These are phyloP conservation scores for Tolypocladium sp. DNA, from an alignment of 2,329 filamentous ascomycete genomes.

Conservation along the genomic window DNA sequence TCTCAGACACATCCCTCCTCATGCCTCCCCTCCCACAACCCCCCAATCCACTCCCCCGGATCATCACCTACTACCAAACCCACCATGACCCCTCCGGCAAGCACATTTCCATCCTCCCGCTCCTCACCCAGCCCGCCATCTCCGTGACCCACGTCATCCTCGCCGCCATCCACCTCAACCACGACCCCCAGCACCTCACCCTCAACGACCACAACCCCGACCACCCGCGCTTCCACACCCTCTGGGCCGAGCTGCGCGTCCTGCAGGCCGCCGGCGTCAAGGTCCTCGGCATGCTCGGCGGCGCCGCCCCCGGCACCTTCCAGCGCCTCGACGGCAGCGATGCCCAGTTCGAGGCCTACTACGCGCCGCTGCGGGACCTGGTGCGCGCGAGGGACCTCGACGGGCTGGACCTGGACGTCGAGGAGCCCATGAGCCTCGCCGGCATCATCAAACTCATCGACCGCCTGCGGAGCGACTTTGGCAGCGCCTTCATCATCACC, in stretches of 20 bases:
- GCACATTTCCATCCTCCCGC: conserved; percentile 43
- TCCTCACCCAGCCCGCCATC: conserved; percentile 37
- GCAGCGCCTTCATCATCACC: conserved; percentile 63
- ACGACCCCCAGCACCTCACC: conserved; percentile 53
- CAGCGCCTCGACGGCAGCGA: conserved; percentile 43
- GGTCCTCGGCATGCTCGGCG: conserved; percentile 80
- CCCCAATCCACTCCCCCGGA: conserved; percentile 28
- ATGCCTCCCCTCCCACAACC: conserved; percentile 21
- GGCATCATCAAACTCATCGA: conserved; percentile 61
- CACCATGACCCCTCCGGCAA: conserved; percentile 35
- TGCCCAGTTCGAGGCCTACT: conserved; percentile 63
- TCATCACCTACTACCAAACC: conserved; percentile 47
- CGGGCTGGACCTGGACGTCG: conserved; percentile 70
- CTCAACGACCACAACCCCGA: conserved; percentile 72
- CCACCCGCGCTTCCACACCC: conserved; percentile 55
- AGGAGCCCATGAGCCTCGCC: conserved; percentile 62
- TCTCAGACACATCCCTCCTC: conserved; percentile 4
- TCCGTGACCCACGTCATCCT: conserved; percentile 72
- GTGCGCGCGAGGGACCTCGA: conserved; percentile 54
- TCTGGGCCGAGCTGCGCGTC: conserved; percentile 70
- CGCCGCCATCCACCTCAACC: conserved; percentile 78
- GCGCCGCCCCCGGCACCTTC: conserved; percentile 70
- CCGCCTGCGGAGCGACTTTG: conserved; percentile 60
- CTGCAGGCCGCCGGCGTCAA: conserved; percentile 68
- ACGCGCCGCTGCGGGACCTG: conserved; percentile 57